Conservation (phyloP, 202 grass and related monocot species). For the Zizania palustris region DNA sequence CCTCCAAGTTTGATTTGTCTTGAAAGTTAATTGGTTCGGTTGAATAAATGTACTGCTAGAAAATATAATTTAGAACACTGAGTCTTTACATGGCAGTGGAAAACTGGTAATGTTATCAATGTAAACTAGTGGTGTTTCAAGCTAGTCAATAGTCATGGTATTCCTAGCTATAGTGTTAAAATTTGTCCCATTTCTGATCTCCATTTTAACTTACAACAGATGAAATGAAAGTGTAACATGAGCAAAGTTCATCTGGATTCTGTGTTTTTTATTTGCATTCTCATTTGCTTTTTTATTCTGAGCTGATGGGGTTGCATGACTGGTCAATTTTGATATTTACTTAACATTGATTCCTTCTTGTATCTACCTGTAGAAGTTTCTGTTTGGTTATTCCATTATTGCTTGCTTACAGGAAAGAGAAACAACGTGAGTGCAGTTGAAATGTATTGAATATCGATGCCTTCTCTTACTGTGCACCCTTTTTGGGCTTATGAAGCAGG, state of each 20-base stretch:
- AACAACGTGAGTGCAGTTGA: not conserved
- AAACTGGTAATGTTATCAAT: too few relatives aligned
- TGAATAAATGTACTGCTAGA: not conserved
- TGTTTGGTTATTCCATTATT: not conserved
- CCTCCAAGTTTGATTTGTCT: not conserved
- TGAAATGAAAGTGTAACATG: too few relatives aligned
- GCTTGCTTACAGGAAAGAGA: slow-evolving; percentile 6
- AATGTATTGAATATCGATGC: too few relatives aligned
- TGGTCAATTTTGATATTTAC: not conserved
- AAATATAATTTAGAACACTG: not conserved
- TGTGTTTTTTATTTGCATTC: not conserved
- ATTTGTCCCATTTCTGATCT: not conserved
- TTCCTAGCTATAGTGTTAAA: not conserved
- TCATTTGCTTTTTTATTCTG: not conserved
- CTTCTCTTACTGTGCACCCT: not conserved
- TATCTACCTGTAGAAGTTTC: not conserved
- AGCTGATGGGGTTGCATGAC: not conserved
- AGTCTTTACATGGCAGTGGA: not conserved
- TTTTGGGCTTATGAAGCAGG: slow-evolving; percentile 32
- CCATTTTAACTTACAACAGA: too few relatives aligned
- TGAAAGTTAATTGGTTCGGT: not conserved
- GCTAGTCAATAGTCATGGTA: too few relatives aligned
- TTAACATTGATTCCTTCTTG: not conserved
- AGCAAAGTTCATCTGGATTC: not conserved
- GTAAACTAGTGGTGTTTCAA: too few relatives aligned